Base-by-base conservation (phyloP, 768 basidiomycete species). In the Lanmaoa rubissima region DNA sequence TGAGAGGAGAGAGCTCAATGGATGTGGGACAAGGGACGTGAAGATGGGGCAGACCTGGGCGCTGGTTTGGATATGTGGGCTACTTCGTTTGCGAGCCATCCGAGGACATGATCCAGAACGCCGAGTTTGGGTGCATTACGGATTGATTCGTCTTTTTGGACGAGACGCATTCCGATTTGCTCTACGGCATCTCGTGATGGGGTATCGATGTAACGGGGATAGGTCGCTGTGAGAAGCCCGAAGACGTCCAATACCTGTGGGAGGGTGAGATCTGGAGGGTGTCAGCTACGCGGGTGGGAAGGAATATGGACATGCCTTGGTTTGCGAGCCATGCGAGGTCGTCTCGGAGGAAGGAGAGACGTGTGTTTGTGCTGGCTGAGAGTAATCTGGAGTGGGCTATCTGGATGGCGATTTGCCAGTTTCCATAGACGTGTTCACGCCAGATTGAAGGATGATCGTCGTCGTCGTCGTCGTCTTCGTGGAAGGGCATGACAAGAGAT, bases 181-280 rank as follows among this genome's bases (percentile, higher is more conserved):
- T 92, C 85, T 1, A 90, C 88, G 3, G 88, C 89, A 53, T 83
- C 79, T 58, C 86, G 78, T 1, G 92, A 94, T 47, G 77, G 66
- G 3, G 78, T 69, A 68, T 95, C 93, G 43, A 83, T 75, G 76
- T 94, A 94, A 63, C 87, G 83, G 16, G 89, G 84, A 70, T 92
- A 89, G 0, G 90, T 93, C 50, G 83, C 73, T 2, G 86, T 88
- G 48, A 94, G 73, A 5, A 94, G 75, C 55, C 79, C 78, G 70
- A 94, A 87, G 26, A 94, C 64, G 65, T 92, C 91, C 72, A 86
- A 62, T 19, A 75, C 76, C 65, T 89, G 87, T 0, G 81, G 75
- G 49, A 86, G 71, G 36, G 72, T 74, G 51, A 90, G 73, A 64
- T 86, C 90, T 92, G 59, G 28, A 21, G 36, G 45, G 26, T 17